Base-by-base conservation (phyloP, 2,329 filamentous ascomycete genomes). In the Diaporthe sp. region DNA sequence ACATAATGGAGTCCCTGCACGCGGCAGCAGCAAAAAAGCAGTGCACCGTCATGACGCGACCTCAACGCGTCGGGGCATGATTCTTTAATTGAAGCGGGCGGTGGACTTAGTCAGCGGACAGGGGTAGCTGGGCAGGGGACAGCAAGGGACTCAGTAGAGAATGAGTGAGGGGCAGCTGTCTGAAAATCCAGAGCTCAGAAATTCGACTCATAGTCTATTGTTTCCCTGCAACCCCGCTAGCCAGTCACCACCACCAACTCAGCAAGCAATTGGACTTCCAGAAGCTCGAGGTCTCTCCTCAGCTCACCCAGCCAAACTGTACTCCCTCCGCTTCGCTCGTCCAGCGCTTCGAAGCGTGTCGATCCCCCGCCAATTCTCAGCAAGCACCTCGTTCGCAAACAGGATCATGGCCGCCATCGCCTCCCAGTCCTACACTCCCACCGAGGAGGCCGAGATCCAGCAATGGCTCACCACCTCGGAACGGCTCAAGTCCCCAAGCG, bases 361-460 rank as follows among this genome's bases (percentile, higher is more conserved):
- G 57, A 80, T 80, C 25, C 80, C 81, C 80, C 84, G 81, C 81
- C 83, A 79, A 74, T 78, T 80, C 76, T 79, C 72, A 78, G 78
- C 80, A 81, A 78, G 82, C 83, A 78, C 81, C 87, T 79, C 83
- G 87, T 78, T 87, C 62, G 78, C 62, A 75, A 78, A 86, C 76
- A 85, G 88, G 84, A 91, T 89, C 82, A 94, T 96, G 90, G 87
- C 90, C 72, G 86, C 90, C 81, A 92, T 95, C 86, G 88, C 90
- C 78, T 86, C 90, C 78, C 90, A 91, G 82, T 92, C 90, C 80
- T 98, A 97, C 88, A 92, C 91, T 78, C 88, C 93, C 80, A 90
- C 92, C 79, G 96, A 98, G 87, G 92, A 96, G 86, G 91, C 94
- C 25, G 95, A 98, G 86, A 94, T 98, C 84, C 92, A 93, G 85